phyloP scores from a whole-genome alignment of 2,329 filamentous ascomycete species.

The Ilyonectria destructans region DNA sequence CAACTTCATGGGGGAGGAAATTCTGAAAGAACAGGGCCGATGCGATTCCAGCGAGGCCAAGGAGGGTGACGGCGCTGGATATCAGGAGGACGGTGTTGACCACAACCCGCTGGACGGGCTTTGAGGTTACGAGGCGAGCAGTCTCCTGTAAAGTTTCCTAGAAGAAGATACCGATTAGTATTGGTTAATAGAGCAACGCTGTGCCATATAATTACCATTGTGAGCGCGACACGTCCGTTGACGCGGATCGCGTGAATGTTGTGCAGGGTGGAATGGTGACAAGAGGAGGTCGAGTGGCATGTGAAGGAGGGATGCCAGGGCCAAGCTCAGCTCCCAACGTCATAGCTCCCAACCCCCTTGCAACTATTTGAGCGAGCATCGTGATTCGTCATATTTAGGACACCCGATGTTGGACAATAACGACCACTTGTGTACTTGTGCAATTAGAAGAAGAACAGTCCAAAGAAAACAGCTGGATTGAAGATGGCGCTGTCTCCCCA shows the following conservation, averaged over 20 bases:
- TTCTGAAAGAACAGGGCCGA: conserved; percentile 71
- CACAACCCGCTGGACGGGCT: conserved; percentile 65
- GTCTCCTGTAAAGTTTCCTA: conserved; percentile 58
- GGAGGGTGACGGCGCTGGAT: conserved; percentile 60
- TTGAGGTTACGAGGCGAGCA: conserved; percentile 63
- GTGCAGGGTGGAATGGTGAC: conserved; percentile 27
- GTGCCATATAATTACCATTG: conserved; percentile 37
- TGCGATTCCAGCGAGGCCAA: conserved; percentile 64
- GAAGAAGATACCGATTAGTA: not conserved
- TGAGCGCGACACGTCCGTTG: conserved; percentile 26
- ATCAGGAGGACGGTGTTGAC: conserved; percentile 65
- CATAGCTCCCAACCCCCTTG: conserved; percentile 34
- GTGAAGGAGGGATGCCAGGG: conserved; percentile 37
- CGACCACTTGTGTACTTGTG: no score
- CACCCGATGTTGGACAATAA: no score
- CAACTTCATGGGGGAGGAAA: conserved; percentile 71
- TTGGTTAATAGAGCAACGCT: not conserved
- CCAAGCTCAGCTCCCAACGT: conserved; percentile 43
- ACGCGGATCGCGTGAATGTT: conserved; percentile 26
- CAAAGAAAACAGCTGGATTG: no score
- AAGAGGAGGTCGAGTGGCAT: conserved; percentile 38
- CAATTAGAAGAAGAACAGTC: no score
- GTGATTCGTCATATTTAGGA: no score
- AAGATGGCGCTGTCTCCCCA: no score
- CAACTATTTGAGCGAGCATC: no score